Evolutionary conservation across 768 basidiomycete species (phyloP), one percentile per base, ranked within the genome.

Genomic region (Lactifluus echinatus): DNA sequence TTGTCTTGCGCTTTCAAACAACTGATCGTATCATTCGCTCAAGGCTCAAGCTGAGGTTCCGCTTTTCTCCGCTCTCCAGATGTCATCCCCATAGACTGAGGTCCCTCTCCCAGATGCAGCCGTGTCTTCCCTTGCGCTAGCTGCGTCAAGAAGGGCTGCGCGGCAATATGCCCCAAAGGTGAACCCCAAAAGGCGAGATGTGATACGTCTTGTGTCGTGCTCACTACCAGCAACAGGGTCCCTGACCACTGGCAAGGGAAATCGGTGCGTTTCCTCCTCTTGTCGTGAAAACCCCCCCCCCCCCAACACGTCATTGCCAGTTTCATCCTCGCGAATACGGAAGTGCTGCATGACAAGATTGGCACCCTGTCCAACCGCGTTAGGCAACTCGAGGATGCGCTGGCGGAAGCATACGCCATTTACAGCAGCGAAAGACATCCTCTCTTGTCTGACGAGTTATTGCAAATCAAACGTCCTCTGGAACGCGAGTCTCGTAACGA

Each of bases 201-300:
- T 10, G 14, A 12, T 36, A 12, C n/a, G n/a, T 42, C 36, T 17
- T 17, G 29, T 23, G 28, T 43, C 46, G 12, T 33, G 42, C 53
- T 55, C 48, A 58, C 60, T 14, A n/a, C 14, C 12, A 40, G 26
- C 36, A 40, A 19, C 59, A 85, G 84, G 83, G 15, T 84, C 83
- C 29, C 74, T 86, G 37, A 85, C 84, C 11, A 85, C 85, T 14
- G 85, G 85, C 58, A 85, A 84, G 67, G 84, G 84, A 12, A 87
- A 86, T 67, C 73, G 84, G 84, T 83, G 63, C 49, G 66, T 59
- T 55, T 60, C 24, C 57, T 21, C 56, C 36, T 15, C 24, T 24
- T 23, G 12, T 53, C 19, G 12, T 19, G 46, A 57, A 47, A 50
- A 56, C 17, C 15, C 12, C 12, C 31, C 19, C 50, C 14, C 50